Conservation (phyloP, 2,329 filamentous ascomycete genomes). For the Apiospora rasikravindrae region DNA sequence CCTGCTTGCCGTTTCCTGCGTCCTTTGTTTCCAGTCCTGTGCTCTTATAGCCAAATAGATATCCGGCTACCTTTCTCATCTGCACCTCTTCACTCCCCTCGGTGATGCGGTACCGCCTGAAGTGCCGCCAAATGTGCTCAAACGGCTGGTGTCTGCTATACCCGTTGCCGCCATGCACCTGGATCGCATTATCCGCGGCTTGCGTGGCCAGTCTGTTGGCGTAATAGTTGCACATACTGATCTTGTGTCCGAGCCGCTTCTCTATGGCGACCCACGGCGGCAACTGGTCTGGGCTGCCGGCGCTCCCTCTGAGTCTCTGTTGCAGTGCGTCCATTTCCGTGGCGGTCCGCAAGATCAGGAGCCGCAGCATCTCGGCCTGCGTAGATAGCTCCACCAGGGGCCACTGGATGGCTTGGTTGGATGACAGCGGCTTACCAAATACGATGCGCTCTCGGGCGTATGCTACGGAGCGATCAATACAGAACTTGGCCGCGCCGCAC, state of each 20-base stretch:
- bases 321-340: conserved; percentile 64
- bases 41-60: conserved; percentile 43
- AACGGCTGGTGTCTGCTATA: conserved; percentile 65
- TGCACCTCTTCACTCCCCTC: conserved; percentile 70
- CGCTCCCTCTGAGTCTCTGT: conserved; percentile 22
- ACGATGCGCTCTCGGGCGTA: conserved; percentile 60
- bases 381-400: conserved; percentile 66
- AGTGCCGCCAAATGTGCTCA: conserved; percentile 70
- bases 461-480: conserved; percentile 60
- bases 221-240: conserved; percentile 71
- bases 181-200: conserved; percentile 66
- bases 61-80: conserved; percentile 68
- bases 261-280: conserved; percentile 59
- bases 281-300: conserved; percentile 34
- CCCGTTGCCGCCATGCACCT: conserved; percentile 65
- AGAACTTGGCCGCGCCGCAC: conserved; percentile 64
- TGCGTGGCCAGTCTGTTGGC: conserved; percentile 65
- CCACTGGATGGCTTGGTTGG: conserved; percentile 69
- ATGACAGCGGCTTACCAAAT: conserved; percentile 60
- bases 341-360: conserved; percentile 66
- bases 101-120: conserved; percentile 66
- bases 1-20: background rate
- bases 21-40: conserved; percentile 17
- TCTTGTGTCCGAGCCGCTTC: conserved; percentile 62
- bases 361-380: conserved; percentile 65